phyloP scores from a whole-genome alignment of 2,329 filamentous ascomycete species.

The Pyrenochaeta sp. region DNA sequence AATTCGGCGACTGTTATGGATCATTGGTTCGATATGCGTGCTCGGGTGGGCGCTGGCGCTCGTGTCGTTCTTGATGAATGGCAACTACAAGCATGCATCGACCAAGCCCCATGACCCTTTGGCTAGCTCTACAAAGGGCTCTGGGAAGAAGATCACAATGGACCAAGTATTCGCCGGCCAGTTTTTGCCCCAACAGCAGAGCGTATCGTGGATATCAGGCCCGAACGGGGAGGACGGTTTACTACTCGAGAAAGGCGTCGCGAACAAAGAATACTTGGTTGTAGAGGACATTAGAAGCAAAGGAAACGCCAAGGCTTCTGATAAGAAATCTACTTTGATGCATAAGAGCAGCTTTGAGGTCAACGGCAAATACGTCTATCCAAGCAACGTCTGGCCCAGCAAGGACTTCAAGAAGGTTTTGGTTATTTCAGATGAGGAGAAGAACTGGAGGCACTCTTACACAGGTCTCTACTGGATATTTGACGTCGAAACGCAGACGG shows the following conservation, averaged over 20 bases:
- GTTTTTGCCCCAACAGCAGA: slow-evolving; percentile 70
- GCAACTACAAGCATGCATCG: slow-evolving; percentile 71
- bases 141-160: slow-evolving; percentile 75
- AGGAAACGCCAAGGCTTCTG: slow-evolving; percentile 46
- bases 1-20: slow-evolving; percentile 68
- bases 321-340: slow-evolving; percentile 76
- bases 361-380: slow-evolving; percentile 62
- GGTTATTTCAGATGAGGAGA: slow-evolving; percentile 73
- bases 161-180: slow-evolving; percentile 72
- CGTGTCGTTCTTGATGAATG: slow-evolving; percentile 69
- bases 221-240: slow-evolving; percentile 82
- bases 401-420: slow-evolving; percentile 86
- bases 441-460: slow-evolving; percentile 90
- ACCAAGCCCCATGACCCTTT: slow-evolving; percentile 72
- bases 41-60: slow-evolving; percentile 74
- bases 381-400: slow-evolving; percentile 74
- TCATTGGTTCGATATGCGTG: slow-evolving; percentile 66
- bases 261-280: slow-evolving; percentile 74
- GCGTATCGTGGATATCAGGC: slow-evolving; percentile 79
- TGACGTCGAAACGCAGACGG: slow-evolving; percentile 81
- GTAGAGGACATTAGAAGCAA: slow-evolving; percentile 82
- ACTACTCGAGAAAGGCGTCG: slow-evolving; percentile 73
- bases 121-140: slow-evolving; percentile 67
- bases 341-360: slow-evolving; percentile 69
- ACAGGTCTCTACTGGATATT: slow-evolving; percentile 90